These are phyloP conservation scores for Trichoderma parareesei DNA, from an alignment of 495 filamentous ascomycete species.

Conservation along the genomic window DNA sequence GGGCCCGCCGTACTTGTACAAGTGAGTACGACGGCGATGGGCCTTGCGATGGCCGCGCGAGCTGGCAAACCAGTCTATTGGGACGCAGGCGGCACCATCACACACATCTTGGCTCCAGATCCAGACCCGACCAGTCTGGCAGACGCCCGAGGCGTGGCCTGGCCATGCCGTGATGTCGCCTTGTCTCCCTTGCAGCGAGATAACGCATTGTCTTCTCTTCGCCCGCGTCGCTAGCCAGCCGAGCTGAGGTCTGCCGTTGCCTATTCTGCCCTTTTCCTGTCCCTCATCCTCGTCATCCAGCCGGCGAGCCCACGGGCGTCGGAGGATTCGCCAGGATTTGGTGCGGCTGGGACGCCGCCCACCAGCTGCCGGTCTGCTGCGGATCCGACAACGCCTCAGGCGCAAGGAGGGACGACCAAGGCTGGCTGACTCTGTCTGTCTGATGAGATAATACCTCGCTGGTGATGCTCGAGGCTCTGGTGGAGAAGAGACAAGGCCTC, in stretches of 20 bases:
- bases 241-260: neutral
- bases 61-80: neutral
- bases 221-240: neutral
- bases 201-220: neutral
- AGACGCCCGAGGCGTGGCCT: too few species aligned
- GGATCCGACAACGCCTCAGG: neutral
- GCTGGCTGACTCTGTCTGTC: neutral
- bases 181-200: neutral
- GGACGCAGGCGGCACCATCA: neutral
- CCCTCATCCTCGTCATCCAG: too few species aligned
- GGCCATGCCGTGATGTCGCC: too few species aligned
- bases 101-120: too few species aligned
- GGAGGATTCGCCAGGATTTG: neutral
- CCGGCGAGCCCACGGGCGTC: neutral
- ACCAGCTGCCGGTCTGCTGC: neutral
- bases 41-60: neutral
- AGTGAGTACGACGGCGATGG: neutral
- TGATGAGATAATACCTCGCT: neutral
- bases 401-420: neutral
- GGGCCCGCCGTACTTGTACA: slow-evolving; percentile 4
- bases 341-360: neutral
- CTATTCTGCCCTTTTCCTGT: neutral
- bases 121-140: too few species aligned
- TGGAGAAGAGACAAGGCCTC: neutral
- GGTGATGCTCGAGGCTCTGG: neutral